Evolutionary conservation across 768 basidiomycete genomes (phyloP), one percentile per base, ranked within the genome.

Genomic region (Tylopilus sp.): DNA sequence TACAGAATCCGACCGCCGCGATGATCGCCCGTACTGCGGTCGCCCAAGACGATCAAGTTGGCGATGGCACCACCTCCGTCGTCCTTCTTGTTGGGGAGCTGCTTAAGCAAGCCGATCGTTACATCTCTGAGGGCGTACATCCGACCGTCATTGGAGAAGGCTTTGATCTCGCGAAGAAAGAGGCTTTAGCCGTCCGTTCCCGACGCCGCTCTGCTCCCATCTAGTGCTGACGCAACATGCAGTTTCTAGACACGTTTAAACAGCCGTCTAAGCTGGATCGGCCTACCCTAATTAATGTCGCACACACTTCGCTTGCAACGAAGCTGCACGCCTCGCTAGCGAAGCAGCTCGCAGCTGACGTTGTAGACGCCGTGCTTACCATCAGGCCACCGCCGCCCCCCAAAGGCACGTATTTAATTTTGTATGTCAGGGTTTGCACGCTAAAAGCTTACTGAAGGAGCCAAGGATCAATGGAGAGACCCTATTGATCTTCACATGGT

Each of bases 401-500:
- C 26, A 75, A 75, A 77, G 85, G 89, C 84, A 60, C 46, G 69
- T 56, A 53, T 59, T 62, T 59, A 59, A 60, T 55, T 28, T 60
- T 17, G 52, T 33, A 44, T 48, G 54, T 30, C 43, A 67, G 69
- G 71, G 70, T 69, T 43, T 56, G 37, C 61, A 53, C 48, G 53
- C 59, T 63, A 60, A 63, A 61, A 60, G 48, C 61, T 56, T 59
- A 57, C 51, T 51, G 48, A 59, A 87, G 84, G 81, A 56, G 71
- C 80, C 19, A 74, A 76, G 56, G 85, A 87, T 65, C 83, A 85
- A 60, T 88, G 83, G 78, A 81, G 80, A 48, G 86, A 94, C 61
- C 93, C 95, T 45, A 95, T 98, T 66, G 97, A 99, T 76, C 78
- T 99, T 52, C 96, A 98, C 74, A 99, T 99, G 97, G 77, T 99